Percentiles rank a stretch among this genome's conserved stretches.
Evolutionary conservation across 2,329 filamentous ascomycete species (phyloP).

Genomic region (Ceratocystis ficicola): DNA sequence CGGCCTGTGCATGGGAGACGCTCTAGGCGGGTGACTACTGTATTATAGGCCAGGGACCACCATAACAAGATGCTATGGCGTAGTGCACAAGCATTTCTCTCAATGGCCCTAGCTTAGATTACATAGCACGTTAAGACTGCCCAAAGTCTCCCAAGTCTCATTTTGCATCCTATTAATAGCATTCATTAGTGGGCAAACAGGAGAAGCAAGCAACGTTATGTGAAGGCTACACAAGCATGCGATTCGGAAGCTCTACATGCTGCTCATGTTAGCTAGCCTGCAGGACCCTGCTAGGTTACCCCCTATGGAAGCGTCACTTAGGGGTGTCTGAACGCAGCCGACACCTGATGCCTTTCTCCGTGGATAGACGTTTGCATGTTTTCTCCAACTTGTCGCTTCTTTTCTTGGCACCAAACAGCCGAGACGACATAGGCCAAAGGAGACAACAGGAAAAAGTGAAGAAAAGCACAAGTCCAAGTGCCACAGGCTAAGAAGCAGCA

Average conservation of each 20-base stretch:
- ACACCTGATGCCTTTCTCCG: background rate
- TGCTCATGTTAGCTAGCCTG: too few species aligned
- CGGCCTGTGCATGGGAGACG: background rate
- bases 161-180: too few species aligned
- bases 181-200: too few species aligned
- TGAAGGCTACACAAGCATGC: too few species aligned
- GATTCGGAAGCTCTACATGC: too few species aligned
- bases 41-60: background rate
- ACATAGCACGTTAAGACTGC: too few species aligned
- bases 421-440: background rate
- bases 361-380: background rate
- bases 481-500: too few species aligned
- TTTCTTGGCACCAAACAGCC: conserved; percentile 2
- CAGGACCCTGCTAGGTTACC: background rate
- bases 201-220: too few species aligned
- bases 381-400: conserved; percentile 4
- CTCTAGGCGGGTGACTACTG: background rate
- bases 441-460: background rate
- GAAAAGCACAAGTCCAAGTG: background rate
- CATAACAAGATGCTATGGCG: background rate
- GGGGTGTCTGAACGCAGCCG: background rate
- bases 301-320: background rate
- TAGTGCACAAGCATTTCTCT: background rate
- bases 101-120: background rate
- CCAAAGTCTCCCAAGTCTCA: too few species aligned